These are phyloP conservation scores for Trapa incisa DNA, from an alignment of 345 rosid species.

Conservation along the genomic window DNA sequence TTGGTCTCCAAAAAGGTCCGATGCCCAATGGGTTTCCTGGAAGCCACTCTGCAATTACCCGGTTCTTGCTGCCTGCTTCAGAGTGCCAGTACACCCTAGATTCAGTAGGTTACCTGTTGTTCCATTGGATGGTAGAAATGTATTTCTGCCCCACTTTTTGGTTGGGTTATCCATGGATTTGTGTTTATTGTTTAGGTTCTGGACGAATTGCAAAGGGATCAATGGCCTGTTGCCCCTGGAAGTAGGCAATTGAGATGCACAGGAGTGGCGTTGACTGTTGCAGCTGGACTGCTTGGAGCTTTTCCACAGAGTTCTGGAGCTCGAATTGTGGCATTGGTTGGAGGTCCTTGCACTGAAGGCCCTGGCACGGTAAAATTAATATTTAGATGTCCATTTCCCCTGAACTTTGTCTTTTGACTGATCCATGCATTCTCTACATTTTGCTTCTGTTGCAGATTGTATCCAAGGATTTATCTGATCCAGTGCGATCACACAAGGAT, in stretches of 20 bases:
- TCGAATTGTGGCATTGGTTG: conserved; percentile 84
- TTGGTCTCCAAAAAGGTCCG: conserved; percentile 40
- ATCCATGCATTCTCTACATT: not conserved
- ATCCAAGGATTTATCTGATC: conserved; percentile 92
- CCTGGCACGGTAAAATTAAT: conserved; percentile 74
- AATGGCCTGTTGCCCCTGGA: conserved; percentile 82
- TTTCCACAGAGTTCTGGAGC: conserved; percentile 96
- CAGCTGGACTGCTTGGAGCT: conserved; percentile 85
- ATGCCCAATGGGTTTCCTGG: conserved; percentile 39
- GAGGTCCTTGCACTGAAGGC: conserved; percentile 99
- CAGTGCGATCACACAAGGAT: conserved; percentile 98
- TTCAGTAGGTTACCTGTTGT: conserved; percentile 36
- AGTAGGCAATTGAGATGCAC: conserved; percentile 70
- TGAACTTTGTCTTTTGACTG: not conserved
- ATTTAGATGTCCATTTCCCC: not conserved
- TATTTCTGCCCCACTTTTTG: not conserved
- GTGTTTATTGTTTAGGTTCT: conserved; percentile 37
- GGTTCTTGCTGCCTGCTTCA: conserved; percentile 81
- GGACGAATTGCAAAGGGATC: conserved; percentile 97
- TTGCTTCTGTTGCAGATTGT: conserved; percentile 50
- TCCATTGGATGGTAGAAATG: not conserved
- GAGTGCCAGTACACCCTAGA: conserved; percentile 81
- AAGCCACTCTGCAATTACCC: conserved; percentile 33
- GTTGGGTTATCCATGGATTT: not conserved
- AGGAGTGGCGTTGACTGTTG: conserved; percentile 92